Percentiles rank a stretch among this genome's conserved stretches.
phyloP scores from a whole-genome alignment of 441 rosid species.

The Bocquillonia castaneifolia region DNA sequence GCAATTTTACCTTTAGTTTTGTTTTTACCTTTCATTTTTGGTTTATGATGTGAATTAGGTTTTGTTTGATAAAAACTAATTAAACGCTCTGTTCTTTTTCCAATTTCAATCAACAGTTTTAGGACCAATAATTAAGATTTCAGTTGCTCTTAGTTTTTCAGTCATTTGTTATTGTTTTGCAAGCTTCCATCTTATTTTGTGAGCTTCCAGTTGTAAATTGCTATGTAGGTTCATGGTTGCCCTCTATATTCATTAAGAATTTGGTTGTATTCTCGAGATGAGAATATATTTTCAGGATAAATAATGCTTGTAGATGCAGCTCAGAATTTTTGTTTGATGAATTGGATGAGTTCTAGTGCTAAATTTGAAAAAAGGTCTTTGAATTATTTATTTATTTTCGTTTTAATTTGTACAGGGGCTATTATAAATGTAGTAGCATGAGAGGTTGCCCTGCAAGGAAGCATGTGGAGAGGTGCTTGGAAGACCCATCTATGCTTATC shows the following conservation, averaged over 20 bases:
- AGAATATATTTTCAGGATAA: background rate
- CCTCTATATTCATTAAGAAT: too few species aligned
- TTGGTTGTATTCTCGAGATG: background rate
- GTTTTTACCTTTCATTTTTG: background rate
- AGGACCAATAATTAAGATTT: background rate
- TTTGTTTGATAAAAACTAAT: background rate
- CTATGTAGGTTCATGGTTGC: too few species aligned
- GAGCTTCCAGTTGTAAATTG: background rate
- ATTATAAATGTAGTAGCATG: conserved; percentile 96
- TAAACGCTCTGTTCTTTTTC: background rate
- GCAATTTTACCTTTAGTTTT: background rate
- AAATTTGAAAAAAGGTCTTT: background rate
- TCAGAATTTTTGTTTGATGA: background rate
- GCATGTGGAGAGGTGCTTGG: conserved; percentile 93
- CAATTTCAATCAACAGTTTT: background rate
- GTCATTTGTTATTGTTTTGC: background rate
- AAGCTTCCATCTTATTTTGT: background rate
- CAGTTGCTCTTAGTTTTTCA: background rate
- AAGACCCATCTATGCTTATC: conserved; percentile 82
- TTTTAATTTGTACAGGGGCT: conserved; percentile 55
- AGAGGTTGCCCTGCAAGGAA: conserved; percentile 99
- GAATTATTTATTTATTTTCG: background rate
- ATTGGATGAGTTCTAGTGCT: background rate
- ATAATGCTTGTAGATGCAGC: background rate
- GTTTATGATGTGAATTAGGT: background rate